These are phyloP conservation scores for Salinomyces thailandicus DNA, from an alignment of 2,329 filamentous ascomycete genomes.

Conservation along the genomic window DNA sequence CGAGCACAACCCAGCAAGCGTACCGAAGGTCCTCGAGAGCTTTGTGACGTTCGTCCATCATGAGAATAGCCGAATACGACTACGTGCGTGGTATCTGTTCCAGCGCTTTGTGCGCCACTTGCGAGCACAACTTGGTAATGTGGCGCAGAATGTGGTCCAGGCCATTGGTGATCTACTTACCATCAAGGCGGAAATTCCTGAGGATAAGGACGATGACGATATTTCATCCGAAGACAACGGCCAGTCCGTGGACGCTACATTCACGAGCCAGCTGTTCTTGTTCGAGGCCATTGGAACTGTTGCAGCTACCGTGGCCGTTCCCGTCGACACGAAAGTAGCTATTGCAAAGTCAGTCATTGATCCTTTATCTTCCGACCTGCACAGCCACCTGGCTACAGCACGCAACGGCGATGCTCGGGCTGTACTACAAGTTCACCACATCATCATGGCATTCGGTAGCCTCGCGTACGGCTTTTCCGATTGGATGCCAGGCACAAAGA, in stretches of 20 bases:
- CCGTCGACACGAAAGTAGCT: slow-evolving; percentile 72
- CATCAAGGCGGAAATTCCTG: slow-evolving; percentile 81
- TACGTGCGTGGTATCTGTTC: slow-evolving; percentile 94
- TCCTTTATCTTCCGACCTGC: slow-evolving; percentile 82
- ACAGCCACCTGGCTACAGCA: slow-evolving; percentile 64
- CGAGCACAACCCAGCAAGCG: slow-evolving; percentile 68
- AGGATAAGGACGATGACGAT: slow-evolving; percentile 71
- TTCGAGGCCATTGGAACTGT: slow-evolving; percentile 94
- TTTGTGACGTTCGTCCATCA: slow-evolving; percentile 89
- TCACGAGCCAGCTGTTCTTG: slow-evolving; percentile 82
- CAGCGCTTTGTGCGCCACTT: slow-evolving; percentile 85
- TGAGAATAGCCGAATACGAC: slow-evolving; percentile 73
- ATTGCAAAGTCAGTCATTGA: slow-evolving; percentile 82
- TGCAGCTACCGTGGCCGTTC: slow-evolving; percentile 66
- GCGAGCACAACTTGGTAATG: slow-evolving; percentile 70
- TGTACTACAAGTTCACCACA: slow-evolving; percentile 82
- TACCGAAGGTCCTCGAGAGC: slow-evolving; percentile 77
- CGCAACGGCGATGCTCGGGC: slow-evolving; percentile 74
- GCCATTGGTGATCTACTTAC: slow-evolving; percentile 78
- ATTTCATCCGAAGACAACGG: slow-evolving; percentile 92
- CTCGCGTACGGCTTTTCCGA: slow-evolving; percentile 89
- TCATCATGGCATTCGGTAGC: slow-evolving; percentile 90
- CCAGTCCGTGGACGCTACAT: slow-evolving; percentile 79
- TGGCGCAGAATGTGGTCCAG: slow-evolving; percentile 83
- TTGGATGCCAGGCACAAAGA: slow-evolving; percentile 56